Percentiles rank a stretch among this genome's conserved stretches.
phyloP scores from a whole-genome alignment of 2,329 filamentous ascomycete species.

The Drechslerella dactyloides region DNA sequence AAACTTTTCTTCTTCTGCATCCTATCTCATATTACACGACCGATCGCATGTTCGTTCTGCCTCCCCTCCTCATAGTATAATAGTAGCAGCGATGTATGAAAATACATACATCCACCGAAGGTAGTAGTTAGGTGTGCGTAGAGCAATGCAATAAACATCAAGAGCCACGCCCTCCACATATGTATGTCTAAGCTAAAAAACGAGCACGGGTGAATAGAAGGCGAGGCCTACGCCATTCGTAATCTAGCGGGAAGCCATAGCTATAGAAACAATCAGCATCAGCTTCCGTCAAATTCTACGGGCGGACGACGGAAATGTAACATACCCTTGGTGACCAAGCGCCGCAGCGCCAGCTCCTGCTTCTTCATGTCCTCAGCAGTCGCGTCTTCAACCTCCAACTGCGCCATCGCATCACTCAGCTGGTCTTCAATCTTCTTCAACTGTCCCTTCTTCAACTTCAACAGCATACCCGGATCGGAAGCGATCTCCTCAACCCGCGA shows the following conservation, averaged over 20 bases:
- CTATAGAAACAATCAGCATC: slow-evolving; percentile 15
- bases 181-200: slow-evolving; percentile 11
- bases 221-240: not conserved
- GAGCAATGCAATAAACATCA: not conserved
- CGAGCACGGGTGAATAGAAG: slow-evolving; percentile 4
- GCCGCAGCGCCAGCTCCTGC: slow-evolving; percentile 98
- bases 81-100: too few species aligned
- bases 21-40: too few species aligned
- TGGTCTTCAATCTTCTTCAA: slow-evolving; percentile 99
- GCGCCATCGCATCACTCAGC: slow-evolving; percentile 94
- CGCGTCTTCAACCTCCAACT: slow-evolving; percentile 94
- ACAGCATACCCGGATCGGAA: slow-evolving; percentile 90
- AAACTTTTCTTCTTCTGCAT: slow-evolving; percentile 26
- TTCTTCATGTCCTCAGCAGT: slow-evolving; percentile 96
- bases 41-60: too few species aligned
- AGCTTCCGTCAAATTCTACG: not conserved
- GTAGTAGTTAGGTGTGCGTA: too few species aligned
- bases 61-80: too few species aligned
- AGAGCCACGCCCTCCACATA: not conserved
- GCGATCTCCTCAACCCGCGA: slow-evolving; percentile 98
- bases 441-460: slow-evolving; percentile 98
- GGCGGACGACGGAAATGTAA: slow-evolving; percentile 3
- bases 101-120: too few species aligned
- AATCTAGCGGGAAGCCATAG: slow-evolving; percentile 29
- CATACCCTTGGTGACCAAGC: slow-evolving; percentile 98